Percentiles rank a stretch among this genome's conserved stretches.
These are phyloP conservation scores for Talaromyces funiculosus DNA, from an alignment of 2,329 filamentous ascomycete genomes.

Conservation along the genomic window DNA sequence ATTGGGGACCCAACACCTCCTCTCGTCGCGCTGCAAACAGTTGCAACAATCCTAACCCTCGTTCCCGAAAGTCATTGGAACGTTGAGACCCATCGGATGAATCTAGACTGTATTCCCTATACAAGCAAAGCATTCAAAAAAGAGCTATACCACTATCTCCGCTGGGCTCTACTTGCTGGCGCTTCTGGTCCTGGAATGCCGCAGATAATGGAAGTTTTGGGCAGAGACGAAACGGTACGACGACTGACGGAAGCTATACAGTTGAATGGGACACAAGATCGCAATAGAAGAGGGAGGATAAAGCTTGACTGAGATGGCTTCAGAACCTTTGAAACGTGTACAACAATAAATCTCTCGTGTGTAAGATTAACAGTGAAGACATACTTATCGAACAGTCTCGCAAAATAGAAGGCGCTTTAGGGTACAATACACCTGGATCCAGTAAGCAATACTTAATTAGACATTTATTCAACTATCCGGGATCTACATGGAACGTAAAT, in stretches of 20 bases:
- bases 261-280: conserved; percentile 19
- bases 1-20: conserved; percentile 19
- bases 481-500: too few relatives aligned
- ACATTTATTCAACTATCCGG: too few relatives aligned
- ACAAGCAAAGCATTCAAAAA: conserved; percentile 37
- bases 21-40: conserved; percentile 38
- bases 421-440: neutral
- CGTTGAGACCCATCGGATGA: conserved; percentile 33
- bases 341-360: neutral
- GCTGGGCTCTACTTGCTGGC: conserved; percentile 52
- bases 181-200: conserved; percentile 50
- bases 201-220: conserved; percentile 51
- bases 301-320: neutral
- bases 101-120: conserved; percentile 27
- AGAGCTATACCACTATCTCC: conserved; percentile 51
- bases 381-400: neutral
- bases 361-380: neutral
- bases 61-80: conserved; percentile 39
- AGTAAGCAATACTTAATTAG: too few relatives aligned
- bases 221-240: conserved; percentile 46
- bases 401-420: neutral
- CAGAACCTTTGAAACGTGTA: neutral
- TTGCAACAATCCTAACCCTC: conserved; percentile 39
- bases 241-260: conserved; percentile 40
- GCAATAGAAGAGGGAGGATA: neutral